phyloP scores from a whole-genome alignment of 2,329 filamentous ascomycete genomes.

The Thielaviopsis euricoi region DNA sequence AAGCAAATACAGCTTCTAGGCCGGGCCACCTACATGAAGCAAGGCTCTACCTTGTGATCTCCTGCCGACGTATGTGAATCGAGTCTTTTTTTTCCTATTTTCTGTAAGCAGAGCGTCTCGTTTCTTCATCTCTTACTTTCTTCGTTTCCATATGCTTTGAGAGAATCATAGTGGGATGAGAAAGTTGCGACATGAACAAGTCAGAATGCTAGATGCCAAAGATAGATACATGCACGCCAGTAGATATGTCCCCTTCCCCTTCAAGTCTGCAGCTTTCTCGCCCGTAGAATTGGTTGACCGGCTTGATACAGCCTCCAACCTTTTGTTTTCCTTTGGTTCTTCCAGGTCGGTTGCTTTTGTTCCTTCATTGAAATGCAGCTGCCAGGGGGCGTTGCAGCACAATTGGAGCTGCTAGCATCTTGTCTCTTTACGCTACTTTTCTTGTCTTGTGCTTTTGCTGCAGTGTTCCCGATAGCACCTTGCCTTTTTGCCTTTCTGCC shows the following conservation, averaged over 20 bases:
- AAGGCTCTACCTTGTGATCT: not conserved
- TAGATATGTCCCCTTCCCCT: not conserved
- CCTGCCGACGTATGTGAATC: not conserved
- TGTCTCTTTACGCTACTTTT: not conserved
- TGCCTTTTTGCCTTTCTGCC: not conserved
- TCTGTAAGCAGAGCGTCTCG: too few relatives aligned
- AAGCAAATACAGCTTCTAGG: not conserved
- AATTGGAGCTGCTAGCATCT: not conserved
- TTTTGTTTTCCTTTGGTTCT: not conserved
- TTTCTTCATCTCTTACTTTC: not conserved
- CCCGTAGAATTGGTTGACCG: not conserved
- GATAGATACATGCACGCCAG: too few relatives aligned
- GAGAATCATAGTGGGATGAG: too few relatives aligned
- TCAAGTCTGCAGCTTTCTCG: not conserved
- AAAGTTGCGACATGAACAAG: too few relatives aligned
- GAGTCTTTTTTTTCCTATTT: not conserved
- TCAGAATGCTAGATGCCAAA: too few relatives aligned
- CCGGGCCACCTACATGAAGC: not conserved
- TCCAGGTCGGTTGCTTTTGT: not conserved
- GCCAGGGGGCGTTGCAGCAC: conserved; percentile 2
- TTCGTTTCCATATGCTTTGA: not conserved
- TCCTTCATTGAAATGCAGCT: conserved; percentile 1
- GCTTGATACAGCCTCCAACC: not conserved
- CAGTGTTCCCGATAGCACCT: too few relatives aligned
- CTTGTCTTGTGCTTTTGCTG: not conserved